Percentiles rank a stretch among this genome's conserved stretches.
phyloP scores from a whole-genome alignment of 225 moss, liverwort and hornwort species.

The Sphagnum contortum region DNA sequence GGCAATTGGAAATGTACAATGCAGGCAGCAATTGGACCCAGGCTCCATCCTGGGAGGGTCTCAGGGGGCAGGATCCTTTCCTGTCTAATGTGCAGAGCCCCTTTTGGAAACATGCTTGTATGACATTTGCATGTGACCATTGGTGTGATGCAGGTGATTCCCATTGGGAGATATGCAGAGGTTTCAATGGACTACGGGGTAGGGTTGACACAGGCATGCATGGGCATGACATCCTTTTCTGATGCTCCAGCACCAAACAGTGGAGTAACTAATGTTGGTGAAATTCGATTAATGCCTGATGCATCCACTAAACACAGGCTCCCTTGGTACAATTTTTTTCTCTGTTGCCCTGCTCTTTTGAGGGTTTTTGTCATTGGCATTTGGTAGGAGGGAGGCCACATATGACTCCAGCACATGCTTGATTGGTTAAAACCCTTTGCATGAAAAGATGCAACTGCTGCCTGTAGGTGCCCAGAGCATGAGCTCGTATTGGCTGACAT shows the following conservation, averaged over 20 bases:
- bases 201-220: conserved; percentile 26
- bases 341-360: neutral
- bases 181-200: conserved; percentile 38
- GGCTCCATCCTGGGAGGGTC: neutral
- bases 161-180: conserved; percentile 56
- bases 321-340: conserved; percentile 40
- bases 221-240: conserved; percentile 30
- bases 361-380: neutral
- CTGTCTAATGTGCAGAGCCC: neutral
- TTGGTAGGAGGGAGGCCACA: too few relatives aligned
- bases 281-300: conserved; percentile 76
- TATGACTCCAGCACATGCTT: neutral
- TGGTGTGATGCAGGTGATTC: conserved; percentile 51
- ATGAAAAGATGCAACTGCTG: neutral
- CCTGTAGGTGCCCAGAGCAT: conserved; percentile 12
- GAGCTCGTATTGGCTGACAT: conserved; percentile 57
- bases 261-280: conserved; percentile 39
- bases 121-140: neutral
- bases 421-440: neutral
- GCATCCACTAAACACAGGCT: conserved; percentile 39
- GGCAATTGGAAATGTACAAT: neutral
- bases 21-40: neutral
- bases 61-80: neutral
- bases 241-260: conserved; percentile 38
- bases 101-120: neutral